Base-by-base conservation (phyloP, 176 grass and related monocot species). In the Areca catechu region DNA sequence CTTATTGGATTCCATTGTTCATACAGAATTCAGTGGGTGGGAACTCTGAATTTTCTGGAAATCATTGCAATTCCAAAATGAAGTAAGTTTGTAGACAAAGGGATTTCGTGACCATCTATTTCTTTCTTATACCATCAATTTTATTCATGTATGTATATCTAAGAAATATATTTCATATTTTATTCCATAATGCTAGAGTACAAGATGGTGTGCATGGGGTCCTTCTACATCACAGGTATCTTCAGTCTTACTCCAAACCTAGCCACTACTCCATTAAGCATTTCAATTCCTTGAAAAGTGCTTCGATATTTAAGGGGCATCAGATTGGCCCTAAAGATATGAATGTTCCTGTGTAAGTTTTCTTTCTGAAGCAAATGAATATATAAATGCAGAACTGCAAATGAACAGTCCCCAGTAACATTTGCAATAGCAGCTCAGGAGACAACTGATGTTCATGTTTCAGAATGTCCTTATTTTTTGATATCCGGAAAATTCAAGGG, bases 161-260 rank as follows among this genome's bases (percentile, higher is more conserved):
- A 43, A 43, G 34, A 43, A 43, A 43, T 43, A 43, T 12, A 14
- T 43, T 43, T 43, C 34, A 43, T 14, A 43, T 43, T 43, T 43
- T 12, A 43, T 43, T 14, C 5, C 28, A 30, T 30, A 12, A 43
- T 43, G 34, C 24, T 83, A 96, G 83, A 78, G 83, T 90, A 76
- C 87, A 96, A 66, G 83, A 96, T 85, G 69, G 77, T 12, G 83
- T 96, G 51, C 92, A 71, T 82, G 86, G 92, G 20, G 23, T 96
- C 69, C 75, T 96, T 66, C 81, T 96, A 73, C 92, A 88, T 73
- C 92, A 96, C 67, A 96, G 86, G 92, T 90, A 96, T 57, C 29
- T 71, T 74, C 51, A 51, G 22, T 48, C 56, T 3, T 20, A 53
- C 63, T 51, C 67, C 0, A 20, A 3, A 61, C 21, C 5, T 55